Evolutionary conservation across 306 rosid genomes (phyloP).

Genomic region (Cicer pinnatifidum): DNA sequence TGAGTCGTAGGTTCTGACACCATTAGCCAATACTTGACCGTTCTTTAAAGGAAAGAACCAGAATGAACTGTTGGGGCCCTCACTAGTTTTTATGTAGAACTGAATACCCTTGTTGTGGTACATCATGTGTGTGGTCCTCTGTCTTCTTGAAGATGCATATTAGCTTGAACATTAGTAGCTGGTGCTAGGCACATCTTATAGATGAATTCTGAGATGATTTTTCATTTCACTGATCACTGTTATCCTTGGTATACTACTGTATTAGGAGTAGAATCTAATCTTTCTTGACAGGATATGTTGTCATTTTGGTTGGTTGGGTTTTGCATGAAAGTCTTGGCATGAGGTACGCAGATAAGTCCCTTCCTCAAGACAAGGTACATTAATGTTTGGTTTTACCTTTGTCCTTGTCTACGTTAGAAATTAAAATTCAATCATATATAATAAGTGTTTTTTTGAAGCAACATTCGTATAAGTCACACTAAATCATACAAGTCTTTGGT

Average conservation of each 20-base stretch:
- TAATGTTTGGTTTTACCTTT: too few relatives aligned
- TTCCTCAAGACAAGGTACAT: too few relatives aligned
- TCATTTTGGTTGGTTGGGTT: conserved; percentile 14
- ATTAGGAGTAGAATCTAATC: background rate
- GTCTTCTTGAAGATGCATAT: conserved; percentile 10
- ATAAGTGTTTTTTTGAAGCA: too few relatives aligned
- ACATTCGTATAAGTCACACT: too few relatives aligned
- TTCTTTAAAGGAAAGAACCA: background rate
- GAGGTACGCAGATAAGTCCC: too few relatives aligned
- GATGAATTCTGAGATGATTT: background rate
- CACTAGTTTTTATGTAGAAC: background rate
- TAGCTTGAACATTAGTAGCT: conserved; percentile 14
- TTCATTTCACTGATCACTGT: background rate
- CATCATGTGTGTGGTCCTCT: conserved; percentile 11
- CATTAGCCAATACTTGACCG: conserved; percentile 1
- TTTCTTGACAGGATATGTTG: background rate
- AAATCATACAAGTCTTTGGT: too few relatives aligned
- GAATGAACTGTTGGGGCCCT: conserved; percentile 14
- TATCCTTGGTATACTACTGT: background rate
- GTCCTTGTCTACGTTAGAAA: too few relatives aligned
- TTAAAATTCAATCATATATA: too few relatives aligned
- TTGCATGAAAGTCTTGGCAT: background rate
- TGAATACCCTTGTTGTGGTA: background rate
- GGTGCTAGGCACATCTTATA: background rate
- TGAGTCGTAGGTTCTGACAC: conserved; percentile 39